Percentiles rank a stretch among this genome's conserved stretches.
Evolutionary conservation across 2,329 filamentous ascomycete species (phyloP).

Genomic region (Colletotrichum sp.): DNA sequence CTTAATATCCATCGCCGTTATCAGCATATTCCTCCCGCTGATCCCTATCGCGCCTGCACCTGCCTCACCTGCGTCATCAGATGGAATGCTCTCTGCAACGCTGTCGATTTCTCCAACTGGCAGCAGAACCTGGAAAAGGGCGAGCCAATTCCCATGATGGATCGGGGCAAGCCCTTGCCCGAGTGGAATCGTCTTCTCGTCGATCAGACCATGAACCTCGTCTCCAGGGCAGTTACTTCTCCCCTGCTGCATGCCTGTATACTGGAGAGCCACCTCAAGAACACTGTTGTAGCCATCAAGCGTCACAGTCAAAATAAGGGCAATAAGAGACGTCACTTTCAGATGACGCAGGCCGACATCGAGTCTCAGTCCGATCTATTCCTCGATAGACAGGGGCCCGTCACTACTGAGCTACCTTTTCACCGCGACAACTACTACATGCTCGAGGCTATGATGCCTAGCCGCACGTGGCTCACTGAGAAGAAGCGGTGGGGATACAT

Average conservation of each 20-base stretch:
- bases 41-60: constrained; percentile 55
- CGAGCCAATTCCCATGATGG: constrained; percentile 56
- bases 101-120: constrained; percentile 63
- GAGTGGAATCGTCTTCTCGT: constrained; percentile 56
- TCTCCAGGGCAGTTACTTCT: constrained; percentile 48
- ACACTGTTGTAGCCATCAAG: constrained; percentile 31
- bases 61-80: constrained; percentile 60
- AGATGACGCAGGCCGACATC: constrained; percentile 42
- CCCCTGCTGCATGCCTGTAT: constrained; percentile 54
- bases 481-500: constrained; percentile 54
- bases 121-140: constrained; percentile 54
- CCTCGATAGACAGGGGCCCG: constrained; percentile 53
- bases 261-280: constrained; percentile 31
- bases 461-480: constrained; percentile 55
- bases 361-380: constrained; percentile 53
- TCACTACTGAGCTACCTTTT: constrained; percentile 56
- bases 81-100: constrained; percentile 60
- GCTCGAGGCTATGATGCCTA: constrained; percentile 62
- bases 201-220: constrained; percentile 44
- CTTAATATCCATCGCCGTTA: constrained; percentile 54
- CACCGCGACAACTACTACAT: constrained; percentile 64
- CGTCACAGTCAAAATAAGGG: constrained; percentile 52
- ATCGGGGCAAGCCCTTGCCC: constrained; percentile 46
- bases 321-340: constrained; percentile 43
- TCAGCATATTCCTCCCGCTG: constrained; percentile 53